Percentiles rank a stretch among this genome's conserved stretches.
Evolutionary conservation across 2,329 filamentous ascomycete genomes (phyloP).

Genomic region (Alternaria consortialis): DNA sequence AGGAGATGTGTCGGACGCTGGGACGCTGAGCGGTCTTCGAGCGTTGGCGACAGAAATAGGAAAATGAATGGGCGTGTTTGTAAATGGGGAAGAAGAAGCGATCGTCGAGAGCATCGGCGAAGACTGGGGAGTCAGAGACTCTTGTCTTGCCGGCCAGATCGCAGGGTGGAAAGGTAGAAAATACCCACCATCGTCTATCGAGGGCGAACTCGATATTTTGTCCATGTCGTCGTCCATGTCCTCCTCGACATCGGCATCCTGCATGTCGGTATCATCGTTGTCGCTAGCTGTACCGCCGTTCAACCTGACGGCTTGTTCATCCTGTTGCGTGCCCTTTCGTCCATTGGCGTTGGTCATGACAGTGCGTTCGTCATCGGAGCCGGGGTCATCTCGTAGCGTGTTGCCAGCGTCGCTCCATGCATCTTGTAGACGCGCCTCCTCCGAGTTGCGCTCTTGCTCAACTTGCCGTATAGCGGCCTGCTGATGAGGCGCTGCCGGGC

Average conservation of each 20-base stretch:
- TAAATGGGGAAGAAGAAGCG: constrained; percentile 56
- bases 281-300: constrained; percentile 49
- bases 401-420: constrained; percentile 56
- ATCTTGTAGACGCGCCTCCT: constrained; percentile 73
- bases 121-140: constrained; percentile 53
- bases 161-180: constrained; percentile 51
- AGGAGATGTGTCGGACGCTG: constrained; percentile 41
- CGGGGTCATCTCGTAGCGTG: constrained; percentile 55
- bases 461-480: constrained; percentile 84
- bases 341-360: constrained; percentile 28
- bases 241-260: constrained; percentile 70
- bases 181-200: constrained; percentile 98
- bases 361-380: constrained; percentile 67
- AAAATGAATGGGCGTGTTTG: constrained; percentile 55
- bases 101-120: constrained; percentile 38
- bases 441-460: constrained; percentile 73
- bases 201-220: constrained; percentile 97
- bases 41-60: constrained; percentile 45
- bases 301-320: constrained; percentile 44
- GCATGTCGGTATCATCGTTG: constrained; percentile 61
- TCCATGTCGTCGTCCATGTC: constrained; percentile 91
- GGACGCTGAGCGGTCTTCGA: constrained; percentile 31
- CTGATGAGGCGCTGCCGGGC: constrained; percentile 79
- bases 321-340: constrained; percentile 34
- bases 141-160: constrained; percentile 53